Conservation (phyloP, 345 rosid genomes). For the Gossypium australe region DNA sequence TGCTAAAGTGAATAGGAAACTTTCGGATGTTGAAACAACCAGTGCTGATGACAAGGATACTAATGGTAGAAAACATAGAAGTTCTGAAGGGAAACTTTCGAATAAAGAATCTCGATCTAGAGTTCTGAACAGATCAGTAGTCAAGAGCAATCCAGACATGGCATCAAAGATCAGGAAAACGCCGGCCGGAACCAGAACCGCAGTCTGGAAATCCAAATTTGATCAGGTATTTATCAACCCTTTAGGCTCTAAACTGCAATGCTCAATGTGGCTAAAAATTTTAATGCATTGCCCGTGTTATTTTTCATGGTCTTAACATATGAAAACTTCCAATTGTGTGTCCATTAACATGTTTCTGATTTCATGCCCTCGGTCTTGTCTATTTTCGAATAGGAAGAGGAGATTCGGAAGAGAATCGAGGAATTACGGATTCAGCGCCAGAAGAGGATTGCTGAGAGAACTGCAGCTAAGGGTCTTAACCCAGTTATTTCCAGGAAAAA, state of each 20-base stretch:
- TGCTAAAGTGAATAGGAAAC: conserved; percentile 30
- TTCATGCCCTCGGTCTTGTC: neutral
- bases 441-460: conserved; percentile 89
- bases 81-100: conserved; percentile 31
- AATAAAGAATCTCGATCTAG: conserved; percentile 51
- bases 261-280: neutral
- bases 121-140: conserved; percentile 34
- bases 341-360: neutral
- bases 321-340: neutral
- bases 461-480: conserved; percentile 35
- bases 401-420: conserved; percentile 68
- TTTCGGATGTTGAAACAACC: conserved; percentile 28
- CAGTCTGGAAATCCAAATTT: conserved; percentile 49
- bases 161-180: conserved; percentile 50
- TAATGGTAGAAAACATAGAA: conserved; percentile 32
- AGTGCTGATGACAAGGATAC: conserved; percentile 17
- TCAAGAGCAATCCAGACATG: conserved; percentile 40
- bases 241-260: neutral
- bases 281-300: neutral
- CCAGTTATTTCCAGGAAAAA: conserved; percentile 39
- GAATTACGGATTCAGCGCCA: conserved; percentile 69
- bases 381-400: conserved; percentile 60
- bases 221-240: conserved; percentile 44
- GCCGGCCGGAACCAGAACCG: conserved; percentile 49
- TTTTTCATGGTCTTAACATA: neutral